Evolutionary conservation across 768 basidiomycete genomes (phyloP).

Genomic region (Boletus edulis): DNA sequence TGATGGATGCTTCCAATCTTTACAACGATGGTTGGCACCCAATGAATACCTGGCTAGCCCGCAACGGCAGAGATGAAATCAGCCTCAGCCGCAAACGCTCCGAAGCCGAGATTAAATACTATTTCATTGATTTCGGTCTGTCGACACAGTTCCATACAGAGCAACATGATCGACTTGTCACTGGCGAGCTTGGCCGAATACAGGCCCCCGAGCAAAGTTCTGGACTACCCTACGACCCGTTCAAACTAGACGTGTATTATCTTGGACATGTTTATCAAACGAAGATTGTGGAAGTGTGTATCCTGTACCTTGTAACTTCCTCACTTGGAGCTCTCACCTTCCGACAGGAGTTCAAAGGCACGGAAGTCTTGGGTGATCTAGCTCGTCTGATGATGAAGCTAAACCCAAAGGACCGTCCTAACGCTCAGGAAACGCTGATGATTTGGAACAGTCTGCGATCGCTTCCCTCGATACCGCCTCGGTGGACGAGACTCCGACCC

Average conservation of each 20-base stretch:
- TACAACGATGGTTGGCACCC: constrained; percentile 31
- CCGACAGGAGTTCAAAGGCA: constrained; percentile 9
- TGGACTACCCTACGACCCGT: constrained; percentile 26
- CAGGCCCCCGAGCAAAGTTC: constrained; percentile 22
- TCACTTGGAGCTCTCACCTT: not conserved
- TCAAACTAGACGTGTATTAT: constrained; percentile 28
- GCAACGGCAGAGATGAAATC: constrained; percentile 11
- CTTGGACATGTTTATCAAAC: constrained; percentile 24
- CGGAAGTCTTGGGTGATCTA: not conserved
- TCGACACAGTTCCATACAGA: constrained; percentile 27
- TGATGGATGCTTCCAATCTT: constrained; percentile 24
- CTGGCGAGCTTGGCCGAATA: constrained; percentile 8
- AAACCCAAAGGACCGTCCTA: constrained; percentile 5
- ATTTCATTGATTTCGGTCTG: constrained; percentile 36
- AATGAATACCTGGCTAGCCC: not conserved
- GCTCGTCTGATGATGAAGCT: constrained; percentile 7
- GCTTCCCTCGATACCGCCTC: not conserved
- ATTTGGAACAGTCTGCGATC: constrained; percentile 9
- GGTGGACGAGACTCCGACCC: constrained; percentile 8
- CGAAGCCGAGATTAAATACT: constrained; percentile 27
- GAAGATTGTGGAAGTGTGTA: constrained; percentile 14
- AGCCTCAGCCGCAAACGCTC: constrained; percentile 27
- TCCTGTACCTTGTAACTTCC: not conserved
- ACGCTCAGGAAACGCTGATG: not conserved
- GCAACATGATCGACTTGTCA: not conserved